phyloP scores from a whole-genome alignment of 495 filamentous ascomycete genomes.

The Neurospora terricola region DNA sequence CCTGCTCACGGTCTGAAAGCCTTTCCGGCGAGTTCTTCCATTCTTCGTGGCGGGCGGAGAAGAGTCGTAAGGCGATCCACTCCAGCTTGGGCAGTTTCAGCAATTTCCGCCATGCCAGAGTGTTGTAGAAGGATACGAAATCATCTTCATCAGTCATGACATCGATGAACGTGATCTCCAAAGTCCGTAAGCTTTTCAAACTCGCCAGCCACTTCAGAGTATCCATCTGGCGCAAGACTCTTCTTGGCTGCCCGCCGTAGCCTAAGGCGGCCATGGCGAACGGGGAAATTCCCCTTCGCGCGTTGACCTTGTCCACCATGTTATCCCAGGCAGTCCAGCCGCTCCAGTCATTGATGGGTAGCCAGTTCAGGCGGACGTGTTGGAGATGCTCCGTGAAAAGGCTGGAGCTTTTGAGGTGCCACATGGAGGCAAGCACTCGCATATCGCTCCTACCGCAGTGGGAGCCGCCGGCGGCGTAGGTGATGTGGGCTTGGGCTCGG shows the following conservation, averaged over 20 bases:
- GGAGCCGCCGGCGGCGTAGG: too few relatives aligned
- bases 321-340: background rate
- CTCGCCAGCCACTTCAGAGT: background rate
- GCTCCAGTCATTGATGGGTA: too few relatives aligned
- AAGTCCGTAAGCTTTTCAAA: background rate
- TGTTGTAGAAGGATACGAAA: background rate
- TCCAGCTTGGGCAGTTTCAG: background rate
- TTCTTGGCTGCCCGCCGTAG: background rate
- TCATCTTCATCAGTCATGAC: too few relatives aligned
- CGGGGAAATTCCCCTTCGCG: background rate
- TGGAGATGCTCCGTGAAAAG: too few relatives aligned
- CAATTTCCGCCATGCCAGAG: too few relatives aligned
- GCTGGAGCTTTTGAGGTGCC: too few relatives aligned
- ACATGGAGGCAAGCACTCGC: too few relatives aligned
- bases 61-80: background rate
- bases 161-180: background rate
- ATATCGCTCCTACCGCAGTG: too few relatives aligned
- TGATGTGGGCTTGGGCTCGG: too few relatives aligned
- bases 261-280: background rate
- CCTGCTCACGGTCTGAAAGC: too few relatives aligned
- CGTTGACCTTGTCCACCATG: background rate
- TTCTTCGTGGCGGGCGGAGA: background rate
- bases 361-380: too few relatives aligned
- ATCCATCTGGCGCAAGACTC: background rate
- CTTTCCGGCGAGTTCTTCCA: background rate